Base-by-base conservation (phyloP, 805 yeast genomes). In the Blastobotrys mokoenaii region DNA sequence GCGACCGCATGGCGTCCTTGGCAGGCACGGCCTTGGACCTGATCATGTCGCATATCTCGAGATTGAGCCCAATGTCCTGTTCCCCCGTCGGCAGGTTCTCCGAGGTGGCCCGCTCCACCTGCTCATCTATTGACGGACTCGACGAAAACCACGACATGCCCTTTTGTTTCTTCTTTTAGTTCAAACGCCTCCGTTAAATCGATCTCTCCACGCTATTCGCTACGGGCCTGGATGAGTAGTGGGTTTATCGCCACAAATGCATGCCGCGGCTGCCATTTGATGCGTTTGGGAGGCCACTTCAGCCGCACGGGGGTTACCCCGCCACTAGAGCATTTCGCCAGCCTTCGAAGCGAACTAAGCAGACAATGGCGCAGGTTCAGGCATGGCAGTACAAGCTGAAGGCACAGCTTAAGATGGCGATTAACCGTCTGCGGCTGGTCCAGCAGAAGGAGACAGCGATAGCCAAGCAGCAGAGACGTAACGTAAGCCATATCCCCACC, bases 11-110 rank as follows among this genome's bases (percentile, higher is more conserved):
- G 25, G 94, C 86, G 46, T 82, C 90, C 55, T 78, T 82, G 2
- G 96, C 77, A 0, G 80, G 72, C 8, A 87, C 78, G 48, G 81
- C 78, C 57, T 87, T 87, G 39, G 90, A 79, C 53, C 97, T 75
- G 33, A 93, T 85, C 36, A 80, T 60, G 62, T 93, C 98, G 42
- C 95, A 83, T 45, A 90, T 76, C 59, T 93, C 97, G 48, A 93
- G 69, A 11, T 90, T 88, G 38, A 72, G 66, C 11, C 77, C 70
- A 25, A 69, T 57, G 57, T 89, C 96, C 39, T 84, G 72, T 57
- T 89, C 96, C 2, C 97, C 97, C 58, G 82, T 79, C 3, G 97
- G 97, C 39, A 89, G 82, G n/a, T 84, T 69, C 61, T 87, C 95
- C 33, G 89, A 81, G 1, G 96, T 86, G 14, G 96, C 95, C 51